Conservation (phyloP, 805 yeast species). For the Torulaspora franciscae region DNA sequence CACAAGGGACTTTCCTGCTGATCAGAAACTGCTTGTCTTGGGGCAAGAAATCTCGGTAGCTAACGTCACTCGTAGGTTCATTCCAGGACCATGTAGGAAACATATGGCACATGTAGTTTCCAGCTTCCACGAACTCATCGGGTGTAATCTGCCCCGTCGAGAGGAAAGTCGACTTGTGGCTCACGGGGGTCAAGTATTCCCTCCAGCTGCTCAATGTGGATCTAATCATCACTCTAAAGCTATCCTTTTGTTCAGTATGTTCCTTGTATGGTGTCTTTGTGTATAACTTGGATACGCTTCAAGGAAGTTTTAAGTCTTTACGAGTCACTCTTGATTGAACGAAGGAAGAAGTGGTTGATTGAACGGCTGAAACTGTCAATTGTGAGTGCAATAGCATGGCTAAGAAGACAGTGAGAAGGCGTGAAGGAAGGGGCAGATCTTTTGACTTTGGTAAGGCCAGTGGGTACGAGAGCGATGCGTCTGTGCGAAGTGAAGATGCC, state of each 20-base stretch:
- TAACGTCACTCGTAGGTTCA: conserved; percentile 40
- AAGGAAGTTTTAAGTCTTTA: conserved; percentile 1
- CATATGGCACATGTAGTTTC: conserved; percentile 83
- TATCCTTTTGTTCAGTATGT: background rate
- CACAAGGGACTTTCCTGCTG: conserved; percentile 85
- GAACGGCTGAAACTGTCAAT: background rate
- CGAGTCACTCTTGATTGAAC: background rate
- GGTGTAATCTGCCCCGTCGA: conserved; percentile 92
- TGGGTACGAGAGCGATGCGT: conserved; percentile 1
- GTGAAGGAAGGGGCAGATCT: background rate
- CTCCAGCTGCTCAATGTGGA: conserved; percentile 79
- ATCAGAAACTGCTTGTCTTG: conserved; percentile 80
- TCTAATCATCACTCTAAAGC: conserved; percentile 46
- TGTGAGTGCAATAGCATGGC: background rate
- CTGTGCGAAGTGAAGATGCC: conserved; percentile 1
- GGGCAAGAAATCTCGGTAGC: conserved; percentile 62
- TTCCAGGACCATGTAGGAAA: conserved; percentile 98
- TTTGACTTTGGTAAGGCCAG: background rate
- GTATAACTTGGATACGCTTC: background rate
- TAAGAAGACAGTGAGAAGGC: conserved; percentile 7
- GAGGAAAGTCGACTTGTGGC: conserved; percentile 78
- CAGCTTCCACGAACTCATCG: conserved; percentile 90
- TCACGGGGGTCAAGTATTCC: conserved; percentile 89
- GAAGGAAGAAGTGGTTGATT: background rate
- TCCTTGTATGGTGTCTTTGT: conserved; percentile 4